Evolutionary conservation across 2,329 filamentous ascomycete species (phyloP).

Genomic region (Fusarium tanahbumbuense): DNA sequence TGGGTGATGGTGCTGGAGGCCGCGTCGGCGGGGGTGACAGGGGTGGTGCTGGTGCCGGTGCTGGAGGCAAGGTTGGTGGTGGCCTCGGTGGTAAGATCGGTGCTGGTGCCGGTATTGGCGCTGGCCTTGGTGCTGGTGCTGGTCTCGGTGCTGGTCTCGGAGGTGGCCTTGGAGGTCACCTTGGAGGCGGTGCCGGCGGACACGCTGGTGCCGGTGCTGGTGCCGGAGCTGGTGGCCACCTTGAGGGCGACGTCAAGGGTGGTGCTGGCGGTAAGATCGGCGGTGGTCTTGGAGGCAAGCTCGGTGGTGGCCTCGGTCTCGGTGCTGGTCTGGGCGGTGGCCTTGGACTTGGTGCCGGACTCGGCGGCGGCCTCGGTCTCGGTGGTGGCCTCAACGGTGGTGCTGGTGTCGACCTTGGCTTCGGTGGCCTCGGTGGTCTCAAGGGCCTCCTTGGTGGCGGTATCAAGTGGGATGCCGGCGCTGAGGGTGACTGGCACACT

Average conservation of each 20-base stretch:
- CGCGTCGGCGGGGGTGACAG: not conserved
- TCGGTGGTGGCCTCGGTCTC: not conserved
- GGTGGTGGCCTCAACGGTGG: constrained; percentile 1
- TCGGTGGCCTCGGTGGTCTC: constrained; percentile 8
- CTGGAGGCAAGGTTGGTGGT: not conserved
- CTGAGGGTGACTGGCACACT: constrained; percentile 11
- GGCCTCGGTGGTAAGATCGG: not conserved
- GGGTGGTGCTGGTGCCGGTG: not conserved
- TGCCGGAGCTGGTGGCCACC: not conserved
- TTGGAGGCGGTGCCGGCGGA: constrained; percentile 2
- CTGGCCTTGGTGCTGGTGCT: not conserved
- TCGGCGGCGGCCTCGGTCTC: not conserved
- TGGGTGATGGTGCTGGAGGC: not conserved
- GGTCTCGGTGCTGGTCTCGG: not conserved
- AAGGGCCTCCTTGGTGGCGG: constrained; percentile 15
- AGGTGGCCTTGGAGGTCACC: constrained; percentile 2
- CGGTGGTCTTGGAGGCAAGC: not conserved
- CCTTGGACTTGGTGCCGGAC: not conserved
- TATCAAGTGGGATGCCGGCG: constrained; percentile 14
- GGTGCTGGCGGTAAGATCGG: constrained; percentile 5
- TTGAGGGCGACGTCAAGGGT: not conserved
- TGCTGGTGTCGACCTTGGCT: not conserved
- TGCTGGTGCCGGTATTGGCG: not conserved
- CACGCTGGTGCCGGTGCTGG: not conserved
- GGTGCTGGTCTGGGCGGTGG: not conserved